phyloP scores from a whole-genome alignment of 164 flowering plant species.

The Cinnamomum chago region DNA sequence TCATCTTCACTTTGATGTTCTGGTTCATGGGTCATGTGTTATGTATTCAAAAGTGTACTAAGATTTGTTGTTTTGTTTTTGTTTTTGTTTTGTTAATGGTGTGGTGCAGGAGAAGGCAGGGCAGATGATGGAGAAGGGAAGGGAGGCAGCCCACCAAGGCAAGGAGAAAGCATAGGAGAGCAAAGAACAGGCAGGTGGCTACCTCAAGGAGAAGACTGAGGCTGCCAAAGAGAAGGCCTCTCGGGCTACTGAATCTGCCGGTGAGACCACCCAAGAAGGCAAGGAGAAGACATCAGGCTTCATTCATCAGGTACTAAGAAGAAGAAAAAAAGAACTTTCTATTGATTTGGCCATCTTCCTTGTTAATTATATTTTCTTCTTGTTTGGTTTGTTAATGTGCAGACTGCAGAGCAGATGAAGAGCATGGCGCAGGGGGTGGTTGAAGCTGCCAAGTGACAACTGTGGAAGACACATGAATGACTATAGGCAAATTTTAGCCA shows the following conservation, averaged over 20 bases:
- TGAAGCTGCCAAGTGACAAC: conserved; percentile 19
- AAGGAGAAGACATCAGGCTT: neutral
- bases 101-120: conserved; percentile 5
- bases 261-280: conserved; percentile 5
- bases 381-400: neutral
- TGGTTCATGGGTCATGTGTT: neutral
- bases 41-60: neutral
- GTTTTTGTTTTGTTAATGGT: neutral
- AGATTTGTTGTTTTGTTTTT: no score
- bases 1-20: neutral
- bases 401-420: no score
- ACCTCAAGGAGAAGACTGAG: neutral
- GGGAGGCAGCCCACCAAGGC: conserved; percentile 6
- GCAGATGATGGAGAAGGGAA: conserved; percentile 7
- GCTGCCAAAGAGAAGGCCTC: conserved; percentile 7
- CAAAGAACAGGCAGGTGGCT: neutral
- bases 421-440: conserved; percentile 14
- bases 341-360: neutral
- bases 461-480: no score
- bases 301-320: neutral
- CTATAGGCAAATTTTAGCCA: no score
- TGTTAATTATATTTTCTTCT: no score
- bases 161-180: conserved; percentile 7
- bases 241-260: neutral
- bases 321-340: neutral